Conservation (phyloP, 352 stramenopile species). For the Phytophthora chlamydospora region DNA sequence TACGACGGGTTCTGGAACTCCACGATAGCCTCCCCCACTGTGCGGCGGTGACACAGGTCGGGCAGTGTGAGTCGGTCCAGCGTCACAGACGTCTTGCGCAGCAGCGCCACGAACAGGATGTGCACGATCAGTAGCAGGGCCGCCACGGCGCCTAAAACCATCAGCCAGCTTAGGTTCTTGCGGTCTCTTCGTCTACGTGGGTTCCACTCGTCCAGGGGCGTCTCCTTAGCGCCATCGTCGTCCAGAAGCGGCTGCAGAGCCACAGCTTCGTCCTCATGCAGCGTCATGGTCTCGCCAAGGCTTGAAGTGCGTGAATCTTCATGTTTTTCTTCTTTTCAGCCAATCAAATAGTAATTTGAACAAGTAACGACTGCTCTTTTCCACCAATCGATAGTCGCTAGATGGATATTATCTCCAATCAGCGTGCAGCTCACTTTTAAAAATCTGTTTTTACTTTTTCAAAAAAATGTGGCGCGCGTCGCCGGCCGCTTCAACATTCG, state of each 20-base stretch:
- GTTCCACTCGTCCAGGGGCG: neutral
- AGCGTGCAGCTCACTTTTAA: too few relatives aligned
- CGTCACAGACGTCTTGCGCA: conserved; percentile 65
- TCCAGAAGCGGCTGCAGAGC: conserved; percentile 37
- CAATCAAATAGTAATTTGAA: conserved; percentile 4
- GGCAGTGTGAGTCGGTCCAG: conserved; percentile 68
- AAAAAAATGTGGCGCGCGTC: too few relatives aligned
- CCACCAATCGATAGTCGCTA: conserved; percentile 8
- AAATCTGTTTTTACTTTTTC: too few relatives aligned
- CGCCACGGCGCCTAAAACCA: conserved; percentile 28
- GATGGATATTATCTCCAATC: neutral
- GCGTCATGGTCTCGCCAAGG: conserved; percentile 6
- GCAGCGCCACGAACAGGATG: conserved; percentile 63
- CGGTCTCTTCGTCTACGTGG: neutral
- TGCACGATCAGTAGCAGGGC: conserved; percentile 60
- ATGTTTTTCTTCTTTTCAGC: conserved; percentile 1
- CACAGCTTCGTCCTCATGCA: conserved; percentile 2
- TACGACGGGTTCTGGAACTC: conserved; percentile 82
- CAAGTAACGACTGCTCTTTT: conserved; percentile 10
- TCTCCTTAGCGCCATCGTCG: neutral
- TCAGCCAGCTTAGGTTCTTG: conserved; percentile 26
- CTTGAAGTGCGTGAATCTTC: conserved; percentile 24
- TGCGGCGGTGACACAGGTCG: conserved; percentile 69
- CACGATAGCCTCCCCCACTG: conserved; percentile 56
- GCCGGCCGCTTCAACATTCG: conserved; percentile 26